phyloP scores from a whole-genome alignment of 495 filamentous ascomycete genomes.

The Trypethelium eluteriae region DNA sequence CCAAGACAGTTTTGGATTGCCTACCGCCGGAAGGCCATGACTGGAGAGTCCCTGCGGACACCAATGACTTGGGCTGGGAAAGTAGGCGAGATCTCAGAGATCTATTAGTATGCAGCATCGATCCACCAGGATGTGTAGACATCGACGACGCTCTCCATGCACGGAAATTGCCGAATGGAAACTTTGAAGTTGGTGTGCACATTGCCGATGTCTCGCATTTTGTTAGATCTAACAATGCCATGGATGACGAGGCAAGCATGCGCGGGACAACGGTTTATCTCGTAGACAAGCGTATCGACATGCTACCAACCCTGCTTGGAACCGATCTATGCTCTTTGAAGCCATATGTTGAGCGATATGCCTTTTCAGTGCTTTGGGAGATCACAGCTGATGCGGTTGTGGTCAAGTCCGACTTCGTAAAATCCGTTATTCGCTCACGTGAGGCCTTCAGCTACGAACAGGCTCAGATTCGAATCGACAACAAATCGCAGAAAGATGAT shows the following conservation, averaged over 20 bases:
- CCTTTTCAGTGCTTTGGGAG: slow-evolving; percentile 94
- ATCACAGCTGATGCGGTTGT: slow-evolving; percentile 77
- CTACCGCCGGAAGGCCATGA: slow-evolving; percentile 85
- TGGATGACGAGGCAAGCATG: slow-evolving; percentile 89
- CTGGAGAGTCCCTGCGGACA: slow-evolving; percentile 77
- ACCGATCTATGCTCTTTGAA: slow-evolving; percentile 96
- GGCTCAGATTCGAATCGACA: slow-evolving; percentile 88
- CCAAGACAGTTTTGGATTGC: slow-evolving; percentile 88
- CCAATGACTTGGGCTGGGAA: slow-evolving; percentile 74
- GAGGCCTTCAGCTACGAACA: slow-evolving; percentile 98
- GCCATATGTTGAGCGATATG: slow-evolving; percentile 93
- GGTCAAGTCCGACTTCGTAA: slow-evolving; percentile 74
- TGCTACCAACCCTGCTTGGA: slow-evolving; percentile 91
- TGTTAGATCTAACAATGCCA: slow-evolving; percentile 91
- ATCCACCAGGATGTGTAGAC: slow-evolving; percentile 91
- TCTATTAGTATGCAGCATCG: slow-evolving; percentile 91
- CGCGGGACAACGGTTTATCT: slow-evolving; percentile 95
- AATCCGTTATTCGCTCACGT: slow-evolving; percentile 95
- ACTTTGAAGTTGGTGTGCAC: slow-evolving; percentile 95
- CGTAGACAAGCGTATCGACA: slow-evolving; percentile 98
- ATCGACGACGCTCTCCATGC: slow-evolving; percentile 97
- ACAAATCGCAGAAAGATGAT: slow-evolving; percentile 73
- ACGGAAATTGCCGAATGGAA: slow-evolving; percentile 75
- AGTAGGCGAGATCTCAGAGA: slow-evolving; percentile 74
- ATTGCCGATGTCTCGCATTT: slow-evolving; percentile 98